Evolutionary conservation across 148 eudicot species (phyloP).

Genomic region (Vaccinium corymbosum): DNA sequence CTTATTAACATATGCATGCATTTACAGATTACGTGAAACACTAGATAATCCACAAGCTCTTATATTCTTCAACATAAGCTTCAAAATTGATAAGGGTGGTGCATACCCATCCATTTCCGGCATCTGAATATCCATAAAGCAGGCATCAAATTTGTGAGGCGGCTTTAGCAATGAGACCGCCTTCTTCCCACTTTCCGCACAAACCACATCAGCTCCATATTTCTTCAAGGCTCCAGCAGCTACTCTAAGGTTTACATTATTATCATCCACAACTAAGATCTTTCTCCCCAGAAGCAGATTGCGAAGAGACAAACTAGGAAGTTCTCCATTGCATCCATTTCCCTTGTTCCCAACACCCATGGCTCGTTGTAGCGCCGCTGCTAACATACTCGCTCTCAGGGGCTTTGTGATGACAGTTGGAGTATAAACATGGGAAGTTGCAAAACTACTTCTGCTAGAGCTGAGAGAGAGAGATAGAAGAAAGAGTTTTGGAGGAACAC

Average conservation of each 20-base stretch:
- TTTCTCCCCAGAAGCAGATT: constrained; percentile 73
- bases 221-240: constrained; percentile 86
- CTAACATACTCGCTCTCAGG: constrained; percentile 79
- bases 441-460: constrained; percentile 25
- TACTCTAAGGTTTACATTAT: constrained; percentile 74
- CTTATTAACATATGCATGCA: neutral
- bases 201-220: constrained; percentile 91
- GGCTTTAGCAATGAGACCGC: constrained; percentile 68
- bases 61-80: neutral
- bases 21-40: neutral
- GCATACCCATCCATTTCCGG: constrained; percentile 98
- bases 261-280: constrained; percentile 90
- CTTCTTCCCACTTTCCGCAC: constrained; percentile 71
- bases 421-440: constrained; percentile 27
- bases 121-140: constrained; percentile 99
- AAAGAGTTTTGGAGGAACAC: constrained; percentile 51
- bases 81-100: neutral
- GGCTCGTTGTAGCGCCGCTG: constrained; percentile 73
- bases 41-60: neutral
- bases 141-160: constrained; percentile 76
- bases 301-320: constrained; percentile 40
- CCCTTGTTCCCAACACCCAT: constrained; percentile 75
- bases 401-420: constrained; percentile 76
- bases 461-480: constrained; percentile 49
- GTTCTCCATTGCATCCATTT: constrained; percentile 41